Evolutionary conservation across 352 stramenopile species (phyloP).

Genomic region (Globisporangium polare): DNA sequence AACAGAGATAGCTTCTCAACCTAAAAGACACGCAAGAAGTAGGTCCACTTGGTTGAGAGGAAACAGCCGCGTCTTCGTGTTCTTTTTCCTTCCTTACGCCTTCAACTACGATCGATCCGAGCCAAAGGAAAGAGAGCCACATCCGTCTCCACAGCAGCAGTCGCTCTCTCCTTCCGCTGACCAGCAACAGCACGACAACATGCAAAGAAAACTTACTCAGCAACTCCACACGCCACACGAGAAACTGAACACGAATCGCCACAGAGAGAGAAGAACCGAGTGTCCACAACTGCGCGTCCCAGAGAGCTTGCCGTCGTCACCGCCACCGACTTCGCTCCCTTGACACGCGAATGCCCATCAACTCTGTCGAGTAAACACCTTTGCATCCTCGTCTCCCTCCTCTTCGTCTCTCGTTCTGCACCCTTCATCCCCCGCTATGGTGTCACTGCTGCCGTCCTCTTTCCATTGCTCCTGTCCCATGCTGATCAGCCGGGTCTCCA

Average conservation of each 20-base stretch:
- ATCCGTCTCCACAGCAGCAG: neutral
- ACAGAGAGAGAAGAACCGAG: neutral
- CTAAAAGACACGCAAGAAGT: constrained; percentile 3
- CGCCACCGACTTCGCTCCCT: neutral
- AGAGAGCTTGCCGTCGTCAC: neutral
- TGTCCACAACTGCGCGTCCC: neutral
- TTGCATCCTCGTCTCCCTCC: neutral
- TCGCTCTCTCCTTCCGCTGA: neutral
- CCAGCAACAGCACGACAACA: constrained; percentile 1
- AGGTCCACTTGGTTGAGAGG: constrained; percentile 2
- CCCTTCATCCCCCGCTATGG: neutral
- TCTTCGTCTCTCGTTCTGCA: constrained; percentile 3
- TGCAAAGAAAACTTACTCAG: neutral
- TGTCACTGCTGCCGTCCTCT: neutral
- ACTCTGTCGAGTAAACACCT: neutral
- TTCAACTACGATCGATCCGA: constrained; percentile 1
- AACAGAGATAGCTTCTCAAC: neutral
- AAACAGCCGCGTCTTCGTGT: constrained; percentile 4
- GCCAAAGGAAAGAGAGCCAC: neutral
- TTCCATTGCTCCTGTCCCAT: neutral
- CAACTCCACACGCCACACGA: neutral
- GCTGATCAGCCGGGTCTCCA: neutral
- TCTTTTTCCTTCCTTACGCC: constrained; percentile 6
- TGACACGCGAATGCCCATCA: neutral
- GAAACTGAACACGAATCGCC: neutral